phyloP scores from a whole-genome alignment of 345 rosid species.

The Arabidopsis arenosa region DNA sequence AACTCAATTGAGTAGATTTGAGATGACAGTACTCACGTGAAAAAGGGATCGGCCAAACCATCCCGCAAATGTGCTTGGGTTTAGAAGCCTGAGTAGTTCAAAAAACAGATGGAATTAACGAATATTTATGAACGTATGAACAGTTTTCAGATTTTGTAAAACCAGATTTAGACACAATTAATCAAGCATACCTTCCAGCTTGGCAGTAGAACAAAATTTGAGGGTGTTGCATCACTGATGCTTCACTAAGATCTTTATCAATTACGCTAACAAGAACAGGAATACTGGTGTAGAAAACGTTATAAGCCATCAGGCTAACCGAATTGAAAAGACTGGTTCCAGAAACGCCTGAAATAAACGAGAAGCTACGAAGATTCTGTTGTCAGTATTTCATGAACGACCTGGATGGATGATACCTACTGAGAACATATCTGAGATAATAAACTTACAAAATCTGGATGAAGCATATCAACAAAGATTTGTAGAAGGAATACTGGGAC shows the following conservation, averaged over 20 bases:
- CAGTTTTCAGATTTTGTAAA: slow-evolving; percentile 14
- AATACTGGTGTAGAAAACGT: slow-evolving; percentile 94
- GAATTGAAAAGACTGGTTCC: slow-evolving; percentile 99
- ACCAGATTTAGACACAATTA: neutral
- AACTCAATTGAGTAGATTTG: neutral
- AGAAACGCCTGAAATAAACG: slow-evolving; percentile 98
- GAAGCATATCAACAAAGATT: slow-evolving; percentile 90
- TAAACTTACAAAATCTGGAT: slow-evolving; percentile 95
- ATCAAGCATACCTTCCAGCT: slow-evolving; percentile 85
- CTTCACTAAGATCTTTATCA: slow-evolving; percentile 96
- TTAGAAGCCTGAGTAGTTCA: slow-evolving; percentile 72
- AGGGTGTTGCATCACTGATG: slow-evolving; percentile 95
- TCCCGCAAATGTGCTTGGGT: slow-evolving; percentile 98
- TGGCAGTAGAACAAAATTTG: slow-evolving; percentile 98
- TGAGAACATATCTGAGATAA: neutral
- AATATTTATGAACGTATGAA: neutral
- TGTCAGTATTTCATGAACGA: slow-evolving; percentile 51
- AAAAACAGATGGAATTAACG: neutral
- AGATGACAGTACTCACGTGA: slow-evolving; percentile 64
- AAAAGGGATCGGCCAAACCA: slow-evolving; percentile 99
- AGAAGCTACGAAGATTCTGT: slow-evolving; percentile 66
- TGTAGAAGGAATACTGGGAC: slow-evolving; percentile 96
- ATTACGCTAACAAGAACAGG: slow-evolving; percentile 93
- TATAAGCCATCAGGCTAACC: slow-evolving; percentile 97
- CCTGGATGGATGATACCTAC: slow-evolving; percentile 4